Evolutionary conservation across 2,329 filamentous ascomycete genomes (phyloP).

Genomic region (Colletotrichum orbiculare): DNA sequence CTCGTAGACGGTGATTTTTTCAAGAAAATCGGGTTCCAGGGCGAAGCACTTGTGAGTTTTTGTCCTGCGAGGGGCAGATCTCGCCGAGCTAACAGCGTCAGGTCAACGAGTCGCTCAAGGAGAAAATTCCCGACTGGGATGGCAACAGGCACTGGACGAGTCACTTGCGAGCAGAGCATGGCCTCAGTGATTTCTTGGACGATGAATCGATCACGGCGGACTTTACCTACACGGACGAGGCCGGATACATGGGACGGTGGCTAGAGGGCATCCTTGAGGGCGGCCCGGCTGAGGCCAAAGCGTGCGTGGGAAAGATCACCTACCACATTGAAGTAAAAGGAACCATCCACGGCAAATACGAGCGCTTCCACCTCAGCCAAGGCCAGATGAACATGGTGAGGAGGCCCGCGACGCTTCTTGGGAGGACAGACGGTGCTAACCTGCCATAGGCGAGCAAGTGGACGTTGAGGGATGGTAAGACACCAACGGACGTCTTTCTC

Average conservation of each 20-base stretch:
- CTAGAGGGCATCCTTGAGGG: background rate
- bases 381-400: background rate
- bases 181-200: background rate
- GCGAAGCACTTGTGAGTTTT: background rate
- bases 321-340: constrained; percentile 11
- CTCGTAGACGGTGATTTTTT: background rate
- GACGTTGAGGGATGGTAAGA: background rate
- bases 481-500: background rate
- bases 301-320: background rate
- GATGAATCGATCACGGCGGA: background rate
- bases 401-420: background rate
- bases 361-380: background rate
- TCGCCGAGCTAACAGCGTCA: background rate
- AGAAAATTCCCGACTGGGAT: background rate
- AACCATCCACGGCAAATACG: background rate
- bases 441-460: background rate
- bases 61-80: background rate
- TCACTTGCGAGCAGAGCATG: background rate
- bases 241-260: background rate
- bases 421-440: background rate
- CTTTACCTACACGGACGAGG: background rate
- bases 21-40: background rate
- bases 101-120: background rate
- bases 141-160: constrained; percentile 7
- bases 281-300: too few species aligned